Evolutionary conservation across 768 basidiomycete genomes (phyloP).

Genomic region (Lactarius hatsudake): DNA sequence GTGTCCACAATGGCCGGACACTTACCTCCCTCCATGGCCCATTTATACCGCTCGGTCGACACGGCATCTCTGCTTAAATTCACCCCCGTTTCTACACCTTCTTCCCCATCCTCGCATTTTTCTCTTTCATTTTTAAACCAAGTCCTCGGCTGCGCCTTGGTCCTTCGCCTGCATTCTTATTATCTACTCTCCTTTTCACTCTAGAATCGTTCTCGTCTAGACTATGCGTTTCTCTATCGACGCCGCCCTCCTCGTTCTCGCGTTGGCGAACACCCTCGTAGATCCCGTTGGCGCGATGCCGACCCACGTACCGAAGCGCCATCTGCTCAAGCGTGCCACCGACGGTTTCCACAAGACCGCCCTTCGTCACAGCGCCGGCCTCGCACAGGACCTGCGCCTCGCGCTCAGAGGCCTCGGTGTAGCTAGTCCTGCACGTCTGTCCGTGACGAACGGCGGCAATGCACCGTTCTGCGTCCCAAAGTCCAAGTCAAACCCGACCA

Average conservation of each 20-base stretch:
- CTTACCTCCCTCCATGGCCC: slow-evolving; percentile 6
- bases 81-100: slow-evolving; percentile 7
- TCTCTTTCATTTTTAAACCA: slow-evolving; percentile 3
- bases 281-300: slow-evolving; percentile 32
- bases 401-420: slow-evolving; percentile 57
- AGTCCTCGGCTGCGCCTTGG: slow-evolving; percentile 27
- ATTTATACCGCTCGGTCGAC: slow-evolving; percentile 8
- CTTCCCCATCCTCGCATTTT: background rate
- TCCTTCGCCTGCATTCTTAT: slow-evolving; percentile 17
- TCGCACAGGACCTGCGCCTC: slow-evolving; percentile 67
- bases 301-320: slow-evolving; percentile 28
- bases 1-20: slow-evolving; percentile 5
- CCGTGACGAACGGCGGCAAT: slow-evolving; percentile 10
- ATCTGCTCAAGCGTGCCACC: slow-evolving; percentile 43
- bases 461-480: slow-evolving; percentile 27
- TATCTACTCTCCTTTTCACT: slow-evolving; percentile 7
- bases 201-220: background rate
- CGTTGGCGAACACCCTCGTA: slow-evolving; percentile 35
- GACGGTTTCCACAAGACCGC: slow-evolving; percentile 53
- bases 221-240: slow-evolving; percentile 31
- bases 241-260: slow-evolving; percentile 31
- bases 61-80: background rate
- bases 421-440: slow-evolving; percentile 5
- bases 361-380: slow-evolving; percentile 52
- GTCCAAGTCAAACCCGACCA: background rate